Base-by-base conservation (phyloP, 371 early-diverging fungal genomes). In the Haplosporangium sp. region DNA sequence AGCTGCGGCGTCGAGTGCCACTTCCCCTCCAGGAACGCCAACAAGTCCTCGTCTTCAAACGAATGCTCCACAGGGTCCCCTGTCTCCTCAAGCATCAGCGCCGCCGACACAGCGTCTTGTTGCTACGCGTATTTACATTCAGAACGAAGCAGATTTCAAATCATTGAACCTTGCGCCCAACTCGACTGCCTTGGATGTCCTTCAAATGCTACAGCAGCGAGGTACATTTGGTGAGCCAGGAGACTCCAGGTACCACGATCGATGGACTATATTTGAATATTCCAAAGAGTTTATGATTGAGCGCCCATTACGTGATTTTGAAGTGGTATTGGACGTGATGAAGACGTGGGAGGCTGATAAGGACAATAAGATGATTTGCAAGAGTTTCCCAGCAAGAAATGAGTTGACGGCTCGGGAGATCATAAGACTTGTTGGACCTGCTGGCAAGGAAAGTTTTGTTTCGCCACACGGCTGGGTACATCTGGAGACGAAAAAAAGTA, bases 251-350 rank as follows among this genome's bases (percentile, higher is more conserved):
- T 75, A 81, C 42, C 86, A 87, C 52, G 89, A 89, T 61, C 87
- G 87, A 17, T 97, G 97, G 96, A 92, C 95, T 2, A 83, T 97
- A 45, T 97, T 97, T 86, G 98, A 97, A 75, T 86, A 95, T 57
- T 92, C 92, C 44, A 92, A 93, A 64, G 92, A 95, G 70, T 90
- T 92, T 79, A 35, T 60, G 67, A 71, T 88, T 84, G 98, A 97
- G 85, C 89, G 97, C 61, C 96, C 97, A 48, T 69, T 98, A 37
- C 87, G 94, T 34, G 94, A 95, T 72, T 97, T 95, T 94, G 98
- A 97, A 83, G 89, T 92, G 20, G 90, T 97, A 6, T 86, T 94
- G 63, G 91, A 92, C 72, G 85, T 95, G 6, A 85, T 96, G 34
- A 88, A 89, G 61, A 85, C 90, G 5, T 97, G 96, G 97, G 96